These are phyloP conservation scores for Tuber microsphaerosporum DNA, from an alignment of 495 filamentous ascomycete species.

Conservation along the genomic window DNA sequence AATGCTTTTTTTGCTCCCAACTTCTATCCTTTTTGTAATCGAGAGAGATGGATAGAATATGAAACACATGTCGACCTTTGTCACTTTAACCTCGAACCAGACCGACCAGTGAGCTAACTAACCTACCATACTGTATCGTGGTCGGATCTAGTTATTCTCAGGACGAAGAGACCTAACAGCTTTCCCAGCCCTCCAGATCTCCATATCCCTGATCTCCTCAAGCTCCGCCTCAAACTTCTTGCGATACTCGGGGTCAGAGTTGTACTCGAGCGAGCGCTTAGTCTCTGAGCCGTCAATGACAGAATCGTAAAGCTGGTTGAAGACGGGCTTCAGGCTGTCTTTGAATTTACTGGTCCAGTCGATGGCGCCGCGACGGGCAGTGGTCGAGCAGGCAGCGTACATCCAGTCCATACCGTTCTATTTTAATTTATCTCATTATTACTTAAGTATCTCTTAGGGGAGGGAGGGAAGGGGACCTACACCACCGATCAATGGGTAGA, in stretches of 20 bases:
- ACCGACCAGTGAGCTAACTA: background rate
- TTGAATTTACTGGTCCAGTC: slow-evolving; percentile 96
- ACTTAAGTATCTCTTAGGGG: background rate
- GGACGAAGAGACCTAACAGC: slow-evolving; percentile 86
- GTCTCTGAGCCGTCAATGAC: slow-evolving; percentile 88
- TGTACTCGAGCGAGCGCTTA: slow-evolving; percentile 86
- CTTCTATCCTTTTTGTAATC: background rate
- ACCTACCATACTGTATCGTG: background rate
- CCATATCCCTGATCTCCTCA: slow-evolving; percentile 87
- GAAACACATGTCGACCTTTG: background rate
- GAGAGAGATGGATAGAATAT: background rate
- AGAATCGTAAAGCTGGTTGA: slow-evolving; percentile 89
- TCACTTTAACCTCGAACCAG: background rate
- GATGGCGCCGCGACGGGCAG: slow-evolving; percentile 94
- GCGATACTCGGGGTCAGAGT: slow-evolving; percentile 86
- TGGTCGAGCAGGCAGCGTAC: slow-evolving; percentile 99
- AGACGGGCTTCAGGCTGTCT: slow-evolving; percentile 93
- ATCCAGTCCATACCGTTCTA: slow-evolving; percentile 98
- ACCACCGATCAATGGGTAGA: slow-evolving; percentile 91
- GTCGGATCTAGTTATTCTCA: slow-evolving; percentile 61
- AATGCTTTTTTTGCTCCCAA: background rate
- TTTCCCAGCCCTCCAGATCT: slow-evolving; percentile 99
- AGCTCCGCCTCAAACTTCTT: slow-evolving; percentile 94
- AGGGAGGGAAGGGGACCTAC: slow-evolving; percentile 19
- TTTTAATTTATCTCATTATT: slow-evolving; percentile 5